A percentile compares a stretch with the other conserved stretches of the same genome.
phyloP scores from a whole-genome alignment of 1,284 basidiomycete species.

The Termitomyces sp. region DNA sequence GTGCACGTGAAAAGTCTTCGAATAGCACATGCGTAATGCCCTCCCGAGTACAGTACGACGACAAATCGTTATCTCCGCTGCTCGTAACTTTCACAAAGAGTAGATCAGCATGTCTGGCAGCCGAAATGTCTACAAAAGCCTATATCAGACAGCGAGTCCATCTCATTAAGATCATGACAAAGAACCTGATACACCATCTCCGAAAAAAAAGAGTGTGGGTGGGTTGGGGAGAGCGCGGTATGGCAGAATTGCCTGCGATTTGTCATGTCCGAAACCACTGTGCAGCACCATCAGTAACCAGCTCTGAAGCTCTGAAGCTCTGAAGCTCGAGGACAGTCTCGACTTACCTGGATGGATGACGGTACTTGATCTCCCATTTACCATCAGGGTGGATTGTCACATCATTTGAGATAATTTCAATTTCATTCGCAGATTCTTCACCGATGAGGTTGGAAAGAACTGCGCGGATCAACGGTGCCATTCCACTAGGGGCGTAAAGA shows the following conservation, averaged over 20 bases:
- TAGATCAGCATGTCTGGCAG: conserved; percentile 84
- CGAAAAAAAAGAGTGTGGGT: conserved; percentile 90
- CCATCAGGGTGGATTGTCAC: conserved; percentile 63
- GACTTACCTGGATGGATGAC: conserved; percentile 77
- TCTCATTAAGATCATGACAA: not conserved
- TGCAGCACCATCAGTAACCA: not conserved
- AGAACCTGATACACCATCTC: conserved; percentile 83
- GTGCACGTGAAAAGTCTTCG: conserved; percentile 56
- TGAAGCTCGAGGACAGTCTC: not conserved
- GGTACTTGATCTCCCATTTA: conserved; percentile 82
- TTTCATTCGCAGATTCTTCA: conserved; percentile 65
- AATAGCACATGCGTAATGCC: conserved; percentile 69
- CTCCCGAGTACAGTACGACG: conserved; percentile 68
- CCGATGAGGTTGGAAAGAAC: conserved; percentile 79
- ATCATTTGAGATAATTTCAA: conserved; percentile 90
- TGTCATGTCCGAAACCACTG: conserved; percentile 89
- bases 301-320: not conserved
- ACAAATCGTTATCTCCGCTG: conserved; percentile 81
- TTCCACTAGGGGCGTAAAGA: conserved; percentile 52
- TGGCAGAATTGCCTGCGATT: conserved; percentile 85
- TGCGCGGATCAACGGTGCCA: conserved; percentile 87
- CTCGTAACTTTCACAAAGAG: conserved; percentile 85
- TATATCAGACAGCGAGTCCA: not conserved
- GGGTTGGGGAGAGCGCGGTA: conserved; percentile 68
- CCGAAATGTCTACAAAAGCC: conserved; percentile 67